phyloP scores from a whole-genome alignment of 148 eudicot species.

The Vaccinium myrtillus region DNA sequence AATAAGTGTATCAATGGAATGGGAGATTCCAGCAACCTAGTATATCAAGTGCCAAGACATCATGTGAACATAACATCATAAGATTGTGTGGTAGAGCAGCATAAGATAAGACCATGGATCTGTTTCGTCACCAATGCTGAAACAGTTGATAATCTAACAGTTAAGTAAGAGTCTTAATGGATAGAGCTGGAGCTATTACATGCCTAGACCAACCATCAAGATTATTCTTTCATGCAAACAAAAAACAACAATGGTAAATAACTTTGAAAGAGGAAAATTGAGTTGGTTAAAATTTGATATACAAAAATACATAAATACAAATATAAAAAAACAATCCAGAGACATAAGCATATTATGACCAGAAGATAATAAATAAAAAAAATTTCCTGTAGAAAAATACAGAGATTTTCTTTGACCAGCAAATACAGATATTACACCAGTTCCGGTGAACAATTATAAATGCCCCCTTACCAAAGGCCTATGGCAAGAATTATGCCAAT shows the following conservation, averaged over 20 bases:
- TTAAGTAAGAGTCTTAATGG: not conserved
- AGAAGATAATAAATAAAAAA: too few species aligned
- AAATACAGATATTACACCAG: not conserved
- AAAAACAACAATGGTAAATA: not conserved
- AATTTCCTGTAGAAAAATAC: too few species aligned
- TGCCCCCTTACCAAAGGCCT: conserved; percentile 50
- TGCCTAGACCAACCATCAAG: not conserved
- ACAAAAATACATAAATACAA: not conserved
- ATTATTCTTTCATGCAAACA: not conserved
- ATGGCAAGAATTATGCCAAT: conserved; percentile 42
- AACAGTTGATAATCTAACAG: not conserved
- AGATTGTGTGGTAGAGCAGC: not conserved
- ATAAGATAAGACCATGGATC: not conserved
- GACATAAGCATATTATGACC: too few species aligned
- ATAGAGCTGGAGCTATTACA: not conserved
- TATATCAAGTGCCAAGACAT: not conserved
- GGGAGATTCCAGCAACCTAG: not conserved
- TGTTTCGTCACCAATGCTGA: not conserved
- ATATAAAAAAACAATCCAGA: not conserved
- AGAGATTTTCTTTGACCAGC: too few species aligned
- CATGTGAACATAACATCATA: not conserved
- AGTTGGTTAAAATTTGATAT: not conserved
- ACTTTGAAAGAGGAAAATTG: not conserved
- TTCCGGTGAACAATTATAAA: conserved; percentile 22
- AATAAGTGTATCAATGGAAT: not conserved